phyloP scores from a whole-genome alignment of 2,329 filamentous ascomycete species.

The Fusarium mexicanum region DNA sequence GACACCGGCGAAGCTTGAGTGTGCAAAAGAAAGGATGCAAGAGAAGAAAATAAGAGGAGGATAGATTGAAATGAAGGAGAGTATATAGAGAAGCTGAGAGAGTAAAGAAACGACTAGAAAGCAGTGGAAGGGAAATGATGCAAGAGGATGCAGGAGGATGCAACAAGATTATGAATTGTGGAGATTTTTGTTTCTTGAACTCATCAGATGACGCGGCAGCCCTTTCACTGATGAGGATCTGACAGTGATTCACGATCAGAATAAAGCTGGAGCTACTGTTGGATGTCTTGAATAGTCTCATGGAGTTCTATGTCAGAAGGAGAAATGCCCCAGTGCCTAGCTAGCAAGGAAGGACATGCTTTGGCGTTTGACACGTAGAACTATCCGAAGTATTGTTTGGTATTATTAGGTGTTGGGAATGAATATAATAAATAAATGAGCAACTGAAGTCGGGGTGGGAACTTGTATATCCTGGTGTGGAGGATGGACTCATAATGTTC shows the following conservation, averaged over 20 bases:
- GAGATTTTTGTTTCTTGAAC: not conserved
- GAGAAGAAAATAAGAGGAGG: not conserved
- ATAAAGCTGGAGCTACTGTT: not conserved
- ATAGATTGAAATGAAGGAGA: not conserved
- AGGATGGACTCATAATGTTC: not conserved
- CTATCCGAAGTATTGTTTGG: not conserved
- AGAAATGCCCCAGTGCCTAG: not conserved
- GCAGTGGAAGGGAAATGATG: not conserved
- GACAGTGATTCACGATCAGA: not conserved
- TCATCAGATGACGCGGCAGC: no score
- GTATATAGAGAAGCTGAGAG: not conserved
- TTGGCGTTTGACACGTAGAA: no score
- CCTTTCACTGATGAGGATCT: no score
- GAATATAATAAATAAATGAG: no score
- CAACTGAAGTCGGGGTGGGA: no score
- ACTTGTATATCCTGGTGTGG: not conserved
- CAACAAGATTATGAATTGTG: not conserved
- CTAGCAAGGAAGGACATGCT: no score
- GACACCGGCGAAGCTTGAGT: not conserved
- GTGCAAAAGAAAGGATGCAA: not conserved
- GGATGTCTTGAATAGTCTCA: not conserved
- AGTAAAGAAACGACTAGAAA: not conserved
- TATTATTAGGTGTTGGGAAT: fast-evolving
- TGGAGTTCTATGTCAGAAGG: no score
- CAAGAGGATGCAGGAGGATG: not conserved